These are phyloP conservation scores for Chaetomium cochliodes DNA, from an alignment of 495 filamentous ascomycete species.

Conservation along the genomic window DNA sequence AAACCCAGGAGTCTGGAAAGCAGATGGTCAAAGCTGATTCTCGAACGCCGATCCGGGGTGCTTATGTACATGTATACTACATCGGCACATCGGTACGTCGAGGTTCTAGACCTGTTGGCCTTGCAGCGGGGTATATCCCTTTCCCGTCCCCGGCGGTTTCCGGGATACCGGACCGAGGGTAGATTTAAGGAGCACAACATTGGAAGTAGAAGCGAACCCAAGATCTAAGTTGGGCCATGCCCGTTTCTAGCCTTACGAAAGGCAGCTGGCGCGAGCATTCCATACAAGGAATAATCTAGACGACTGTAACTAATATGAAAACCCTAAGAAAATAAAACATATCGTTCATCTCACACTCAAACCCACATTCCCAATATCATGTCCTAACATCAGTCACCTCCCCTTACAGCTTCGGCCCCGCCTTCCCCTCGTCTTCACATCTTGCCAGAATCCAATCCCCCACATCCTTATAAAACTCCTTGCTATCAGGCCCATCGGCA, in stretches of 20 bases:
- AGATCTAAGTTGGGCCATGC: neutral
- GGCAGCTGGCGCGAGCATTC: neutral
- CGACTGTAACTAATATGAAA: neutral
- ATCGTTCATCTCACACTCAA: neutral
- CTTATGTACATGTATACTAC: neutral
- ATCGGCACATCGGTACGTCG: no score
- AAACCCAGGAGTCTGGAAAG: neutral
- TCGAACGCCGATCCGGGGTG: constrained; percentile 1
- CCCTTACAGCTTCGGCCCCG: constrained; percentile 22
- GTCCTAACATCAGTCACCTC: neutral
- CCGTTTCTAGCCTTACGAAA: neutral
- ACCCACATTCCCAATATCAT: neutral
- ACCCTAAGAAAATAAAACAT: neutral
- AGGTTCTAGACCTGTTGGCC: neutral
- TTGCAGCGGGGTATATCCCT: neutral
- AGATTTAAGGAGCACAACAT: neutral
- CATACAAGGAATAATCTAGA: neutral
- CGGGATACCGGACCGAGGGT: neutral
- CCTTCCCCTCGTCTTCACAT: constrained; percentile 13
- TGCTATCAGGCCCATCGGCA: constrained; percentile 61
- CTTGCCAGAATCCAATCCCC: constrained; percentile 69
- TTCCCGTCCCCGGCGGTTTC: neutral
- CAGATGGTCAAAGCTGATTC: constrained; percentile 11
- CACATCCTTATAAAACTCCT: constrained; percentile 67
- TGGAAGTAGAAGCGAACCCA: neutral